These are phyloP conservation scores for Pleurotus eryngii DNA, from an alignment of 768 basidiomycete genomes.

Conservation along the genomic window DNA sequence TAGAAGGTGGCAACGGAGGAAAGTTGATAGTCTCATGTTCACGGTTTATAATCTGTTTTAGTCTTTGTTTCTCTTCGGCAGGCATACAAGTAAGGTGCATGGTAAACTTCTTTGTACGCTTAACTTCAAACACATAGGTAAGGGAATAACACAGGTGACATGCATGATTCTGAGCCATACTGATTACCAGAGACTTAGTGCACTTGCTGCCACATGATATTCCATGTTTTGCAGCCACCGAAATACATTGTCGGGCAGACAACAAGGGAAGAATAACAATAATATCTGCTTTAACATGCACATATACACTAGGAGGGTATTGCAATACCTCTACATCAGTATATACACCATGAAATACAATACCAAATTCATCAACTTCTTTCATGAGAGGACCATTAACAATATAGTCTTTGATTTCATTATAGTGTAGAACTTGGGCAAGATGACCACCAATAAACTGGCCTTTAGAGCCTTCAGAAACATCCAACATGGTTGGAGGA, in stretches of 20 bases:
- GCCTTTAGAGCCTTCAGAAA: too few relatives aligned
- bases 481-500: too few relatives aligned
- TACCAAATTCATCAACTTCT: background rate
- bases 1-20: background rate
- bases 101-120: background rate
- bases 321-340: background rate
- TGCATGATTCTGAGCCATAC: background rate
- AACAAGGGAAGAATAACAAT: background rate
- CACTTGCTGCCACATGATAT: background rate
- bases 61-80: too few relatives aligned
- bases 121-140: background rate
- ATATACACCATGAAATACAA: background rate
- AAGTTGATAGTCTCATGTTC: background rate
- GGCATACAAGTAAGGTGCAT: background rate
- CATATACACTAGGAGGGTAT: background rate
- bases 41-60: too few relatives aligned
- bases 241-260: background rate
- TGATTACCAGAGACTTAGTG: background rate
- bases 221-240: background rate
- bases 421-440: background rate
- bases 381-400: background rate
- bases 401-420: background rate
- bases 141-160: background rate
- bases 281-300: background rate
- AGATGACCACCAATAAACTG: background rate